phyloP scores from a whole-genome alignment of 2,329 filamentous ascomycete genomes.

The Ophiosphaerella herpotricha region DNA sequence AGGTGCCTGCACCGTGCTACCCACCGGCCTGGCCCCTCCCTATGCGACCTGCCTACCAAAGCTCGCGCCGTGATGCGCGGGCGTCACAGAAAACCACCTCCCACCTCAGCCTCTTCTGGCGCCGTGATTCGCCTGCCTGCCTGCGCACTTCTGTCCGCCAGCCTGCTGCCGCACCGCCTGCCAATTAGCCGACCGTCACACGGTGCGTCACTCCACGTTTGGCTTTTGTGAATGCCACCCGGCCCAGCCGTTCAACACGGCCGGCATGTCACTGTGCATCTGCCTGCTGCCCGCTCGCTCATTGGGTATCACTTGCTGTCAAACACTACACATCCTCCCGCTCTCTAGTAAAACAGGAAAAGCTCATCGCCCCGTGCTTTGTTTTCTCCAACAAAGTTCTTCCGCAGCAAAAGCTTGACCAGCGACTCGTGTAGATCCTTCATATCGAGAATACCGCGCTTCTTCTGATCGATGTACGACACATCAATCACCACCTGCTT shows the following conservation, averaged over 20 bases:
- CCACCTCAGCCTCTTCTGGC: conserved; percentile 2
- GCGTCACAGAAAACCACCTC: neutral
- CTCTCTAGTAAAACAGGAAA: conserved; percentile 39
- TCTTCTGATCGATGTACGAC: conserved; percentile 93
- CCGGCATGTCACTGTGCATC: neutral
- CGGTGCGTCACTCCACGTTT: conserved; percentile 10
- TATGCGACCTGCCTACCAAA: conserved; percentile 5
- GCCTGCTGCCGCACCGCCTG: conserved; percentile 10
- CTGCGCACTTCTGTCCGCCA: conserved; percentile 18
- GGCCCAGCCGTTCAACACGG: neutral
- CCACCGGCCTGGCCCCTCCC: too few species aligned
- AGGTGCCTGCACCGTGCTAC: conserved; percentile 19
- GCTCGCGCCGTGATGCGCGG: conserved; percentile 4
- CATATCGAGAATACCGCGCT: conserved; percentile 92
- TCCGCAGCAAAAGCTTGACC: conserved; percentile 71
- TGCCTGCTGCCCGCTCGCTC: neutral
- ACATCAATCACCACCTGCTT: conserved; percentile 86
- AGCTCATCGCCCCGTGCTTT: conserved; percentile 32
- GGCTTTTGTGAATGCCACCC: neutral
- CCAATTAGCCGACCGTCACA: conserved; percentile 14
- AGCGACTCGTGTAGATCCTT: conserved; percentile 86
- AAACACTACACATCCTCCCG: neutral
- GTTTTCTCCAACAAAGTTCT: conserved; percentile 62
- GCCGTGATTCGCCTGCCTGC: conserved; percentile 19
- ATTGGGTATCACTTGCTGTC: conserved; percentile 17